phyloP scores from a whole-genome alignment of 2,329 filamentous ascomycete genomes.

The Alternaria rosae region DNA sequence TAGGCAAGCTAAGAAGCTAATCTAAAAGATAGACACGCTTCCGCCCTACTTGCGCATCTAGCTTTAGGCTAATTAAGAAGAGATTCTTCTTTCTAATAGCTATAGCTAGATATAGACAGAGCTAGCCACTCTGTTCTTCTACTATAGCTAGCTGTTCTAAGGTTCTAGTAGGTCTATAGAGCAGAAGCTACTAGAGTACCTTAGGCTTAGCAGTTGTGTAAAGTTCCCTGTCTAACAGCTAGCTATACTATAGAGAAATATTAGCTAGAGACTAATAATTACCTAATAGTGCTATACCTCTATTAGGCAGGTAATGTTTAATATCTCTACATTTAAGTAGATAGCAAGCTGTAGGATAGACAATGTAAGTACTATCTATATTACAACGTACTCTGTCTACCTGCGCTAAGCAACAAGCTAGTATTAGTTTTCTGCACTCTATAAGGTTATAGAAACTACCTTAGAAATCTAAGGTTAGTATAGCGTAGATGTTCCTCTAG shows the following conservation, averaged over 20 bases:
- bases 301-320: neutral
- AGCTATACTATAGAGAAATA: neutral
- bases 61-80: conserved; percentile 2
- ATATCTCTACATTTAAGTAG: neutral
- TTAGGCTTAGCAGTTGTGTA: neutral
- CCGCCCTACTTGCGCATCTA: neutral
- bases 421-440: conserved; percentile 10
- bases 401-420: conserved; percentile 3
- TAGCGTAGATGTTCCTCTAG: conserved; percentile 5
- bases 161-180: neutral
- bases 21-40: neutral
- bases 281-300: neutral
- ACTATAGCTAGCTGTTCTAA: neutral
- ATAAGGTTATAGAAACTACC: conserved; percentile 7
- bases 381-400: neutral
- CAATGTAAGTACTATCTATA: conserved; percentile 1
- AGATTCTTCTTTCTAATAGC: neutral
- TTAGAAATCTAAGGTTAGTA: conserved; percentile 4
- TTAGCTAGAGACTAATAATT: neutral
- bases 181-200: neutral
- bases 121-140: neutral
- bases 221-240: neutral
- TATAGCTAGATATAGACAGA: conserved; percentile 1
- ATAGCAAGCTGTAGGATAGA: neutral
- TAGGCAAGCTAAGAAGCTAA: neutral